These are phyloP conservation scores for Suillus luteus DNA, from an alignment of 768 basidiomycete species.

Conservation along the genomic window DNA sequence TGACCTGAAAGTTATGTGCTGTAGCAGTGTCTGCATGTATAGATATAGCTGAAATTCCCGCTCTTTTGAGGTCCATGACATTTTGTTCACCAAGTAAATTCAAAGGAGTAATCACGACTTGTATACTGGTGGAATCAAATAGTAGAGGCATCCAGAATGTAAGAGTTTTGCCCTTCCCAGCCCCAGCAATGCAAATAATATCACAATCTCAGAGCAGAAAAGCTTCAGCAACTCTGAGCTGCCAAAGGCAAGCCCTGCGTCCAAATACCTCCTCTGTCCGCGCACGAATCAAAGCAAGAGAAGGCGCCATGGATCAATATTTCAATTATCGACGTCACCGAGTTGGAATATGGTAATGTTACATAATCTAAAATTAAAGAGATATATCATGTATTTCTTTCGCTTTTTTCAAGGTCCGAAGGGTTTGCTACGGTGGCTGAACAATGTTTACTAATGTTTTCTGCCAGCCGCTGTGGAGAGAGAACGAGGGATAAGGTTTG, in stretches of 20 bases:
- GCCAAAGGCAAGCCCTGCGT: not conserved
- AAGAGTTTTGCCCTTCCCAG: not conserved
- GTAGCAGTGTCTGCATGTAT: not conserved
- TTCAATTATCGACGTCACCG: no score
- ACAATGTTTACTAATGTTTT: not conserved
- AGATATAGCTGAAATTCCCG: not conserved
- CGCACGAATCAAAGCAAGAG: not conserved
- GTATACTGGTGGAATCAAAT: not conserved
- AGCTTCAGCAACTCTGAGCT: not conserved
- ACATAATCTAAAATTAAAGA: no score
- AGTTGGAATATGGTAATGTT: no score
- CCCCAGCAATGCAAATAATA: not conserved
- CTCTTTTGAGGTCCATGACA: not conserved
- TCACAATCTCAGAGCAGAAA: not conserved
- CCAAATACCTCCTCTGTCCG: not conserved
- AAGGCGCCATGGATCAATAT: not conserved
- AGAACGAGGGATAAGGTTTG: not conserved
- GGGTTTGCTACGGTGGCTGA: not conserved
- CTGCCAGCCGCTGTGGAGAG: not conserved
- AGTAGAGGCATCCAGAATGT: conserved; percentile 1
- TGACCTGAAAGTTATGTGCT: not conserved
- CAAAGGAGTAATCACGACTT: not conserved
- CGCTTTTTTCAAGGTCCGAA: no score
- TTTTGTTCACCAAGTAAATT: not conserved
- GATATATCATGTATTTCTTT: no score